These are phyloP conservation scores for Chlorencoelia australis DNA, from an alignment of 2,329 filamentous ascomycete genomes.

Conservation along the genomic window DNA sequence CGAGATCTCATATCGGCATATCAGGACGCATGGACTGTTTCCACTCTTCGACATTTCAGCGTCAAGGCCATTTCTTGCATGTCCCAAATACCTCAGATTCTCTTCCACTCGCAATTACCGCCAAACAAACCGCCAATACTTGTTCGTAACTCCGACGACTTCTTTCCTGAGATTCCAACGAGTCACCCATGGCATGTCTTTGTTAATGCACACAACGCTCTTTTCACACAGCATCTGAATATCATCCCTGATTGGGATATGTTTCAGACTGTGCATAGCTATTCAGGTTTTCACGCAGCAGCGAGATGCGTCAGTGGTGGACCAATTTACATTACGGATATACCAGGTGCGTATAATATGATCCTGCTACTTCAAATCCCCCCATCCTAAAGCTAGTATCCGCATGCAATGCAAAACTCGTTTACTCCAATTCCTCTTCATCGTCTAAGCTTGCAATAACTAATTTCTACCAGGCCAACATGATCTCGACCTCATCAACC, in stretches of 20 bases:
- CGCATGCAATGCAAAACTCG: too few species aligned
- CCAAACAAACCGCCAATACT: conserved; percentile 64
- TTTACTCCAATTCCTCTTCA: too few species aligned
- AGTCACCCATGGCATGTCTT: conserved; percentile 95
- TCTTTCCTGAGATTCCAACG: conserved; percentile 71
- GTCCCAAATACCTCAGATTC: conserved; percentile 76
- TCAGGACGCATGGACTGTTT: conserved; percentile 76
- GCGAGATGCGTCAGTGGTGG: conserved; percentile 84
- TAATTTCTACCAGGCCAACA: too few species aligned
- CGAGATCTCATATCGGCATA: conserved; percentile 63
- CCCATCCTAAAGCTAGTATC: too few species aligned
- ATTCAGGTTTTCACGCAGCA: conserved; percentile 78
- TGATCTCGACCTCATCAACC: conserved; percentile 60
- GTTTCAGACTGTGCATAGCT: conserved; percentile 56
- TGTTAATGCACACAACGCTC: conserved; percentile 79
- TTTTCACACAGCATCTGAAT: conserved; percentile 78
- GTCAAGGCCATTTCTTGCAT: conserved; percentile 83
- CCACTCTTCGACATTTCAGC: conserved; percentile 68
- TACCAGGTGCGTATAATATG: too few species aligned
- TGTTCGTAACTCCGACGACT: conserved; percentile 82
- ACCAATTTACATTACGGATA: conserved; percentile 89
- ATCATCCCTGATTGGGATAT: conserved; percentile 75
- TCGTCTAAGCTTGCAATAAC: too few species aligned
- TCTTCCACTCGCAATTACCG: conserved; percentile 77
- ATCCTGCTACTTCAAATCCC: too few species aligned